Conservation (phyloP, 305 asterid genomes). For the Fraxinus greggii region DNA sequence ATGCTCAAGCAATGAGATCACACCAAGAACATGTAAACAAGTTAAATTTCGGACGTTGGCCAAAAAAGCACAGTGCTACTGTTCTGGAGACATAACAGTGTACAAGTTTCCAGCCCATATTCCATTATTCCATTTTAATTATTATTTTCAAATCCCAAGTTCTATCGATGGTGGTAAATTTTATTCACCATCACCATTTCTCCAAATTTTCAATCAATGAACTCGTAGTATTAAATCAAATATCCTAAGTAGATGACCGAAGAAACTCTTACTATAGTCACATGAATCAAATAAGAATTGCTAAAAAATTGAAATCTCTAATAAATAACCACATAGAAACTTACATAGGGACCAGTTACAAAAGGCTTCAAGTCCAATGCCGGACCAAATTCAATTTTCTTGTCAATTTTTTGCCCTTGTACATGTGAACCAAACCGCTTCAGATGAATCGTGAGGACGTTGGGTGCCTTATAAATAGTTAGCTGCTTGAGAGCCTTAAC, state of each 20-base stretch:
- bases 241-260: background rate
- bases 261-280: background rate
- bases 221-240: background rate
- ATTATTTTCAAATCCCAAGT: background rate
- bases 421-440: constrained; percentile 77
- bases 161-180: background rate
- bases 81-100: background rate
- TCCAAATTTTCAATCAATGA: background rate
- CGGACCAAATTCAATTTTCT: constrained; percentile 58
- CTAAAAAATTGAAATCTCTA: background rate
- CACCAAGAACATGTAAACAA: background rate
- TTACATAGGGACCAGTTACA: constrained; percentile 81
- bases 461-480: constrained; percentile 76
- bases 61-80: background rate
- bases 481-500: constrained; percentile 92
- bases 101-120: background rate
- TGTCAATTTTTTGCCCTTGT: constrained; percentile 74
- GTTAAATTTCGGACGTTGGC: background rate
- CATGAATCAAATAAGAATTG: background rate
- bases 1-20: background rate
- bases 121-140: background rate
- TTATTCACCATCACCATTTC: background rate
- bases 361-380: constrained; percentile 81
- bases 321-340: constrained; percentile 29
- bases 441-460: constrained; percentile 90